phyloP scores from a whole-genome alignment of 2,329 filamentous ascomycete species.

The Claviceps fusiformis region DNA sequence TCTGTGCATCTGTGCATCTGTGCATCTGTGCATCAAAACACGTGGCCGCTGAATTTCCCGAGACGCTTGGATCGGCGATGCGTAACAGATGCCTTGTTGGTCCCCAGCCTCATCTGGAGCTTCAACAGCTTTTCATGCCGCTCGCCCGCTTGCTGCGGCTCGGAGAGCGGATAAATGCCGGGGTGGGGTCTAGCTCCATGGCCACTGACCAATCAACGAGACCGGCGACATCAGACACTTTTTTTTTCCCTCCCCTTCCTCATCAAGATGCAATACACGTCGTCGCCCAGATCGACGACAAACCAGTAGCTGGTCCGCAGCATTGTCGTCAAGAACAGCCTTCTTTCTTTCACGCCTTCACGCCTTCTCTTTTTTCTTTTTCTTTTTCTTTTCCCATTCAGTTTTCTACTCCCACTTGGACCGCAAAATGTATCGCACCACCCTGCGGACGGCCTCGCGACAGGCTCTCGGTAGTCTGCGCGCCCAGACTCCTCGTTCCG shows the following conservation, averaged over 20 bases:
- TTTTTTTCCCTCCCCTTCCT: background rate
- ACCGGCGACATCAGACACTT: background rate
- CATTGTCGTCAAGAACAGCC: background rate
- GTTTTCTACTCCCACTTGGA: background rate
- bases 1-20: too few species aligned
- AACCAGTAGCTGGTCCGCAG: background rate
- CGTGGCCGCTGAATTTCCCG: constrained; percentile 1
- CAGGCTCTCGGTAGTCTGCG: constrained; percentile 29
- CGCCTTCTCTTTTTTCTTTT: background rate
- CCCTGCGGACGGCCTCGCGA: constrained; percentile 33
- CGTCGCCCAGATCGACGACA: too few species aligned
- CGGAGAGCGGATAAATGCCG: constrained; percentile 1
- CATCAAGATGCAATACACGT: too few species aligned
- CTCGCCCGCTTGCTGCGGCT: too few species aligned
- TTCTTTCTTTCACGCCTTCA: too few species aligned
- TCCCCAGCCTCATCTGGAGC: too few species aligned
- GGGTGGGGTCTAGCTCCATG: background rate
- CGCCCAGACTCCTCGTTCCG: constrained; percentile 23
- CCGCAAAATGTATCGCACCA: constrained; percentile 37
- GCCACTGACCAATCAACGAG: constrained; percentile 4
- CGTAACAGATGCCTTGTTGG: too few species aligned
- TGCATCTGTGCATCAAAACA: background rate
- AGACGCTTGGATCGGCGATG: background rate
- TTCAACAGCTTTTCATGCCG: too few species aligned
- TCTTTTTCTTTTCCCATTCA: background rate